Percentiles rank a stretch among this genome's conserved stretches.
phyloP scores from a whole-genome alignment of 2,329 filamentous ascomycete genomes.

The Fusarium nanum region DNA sequence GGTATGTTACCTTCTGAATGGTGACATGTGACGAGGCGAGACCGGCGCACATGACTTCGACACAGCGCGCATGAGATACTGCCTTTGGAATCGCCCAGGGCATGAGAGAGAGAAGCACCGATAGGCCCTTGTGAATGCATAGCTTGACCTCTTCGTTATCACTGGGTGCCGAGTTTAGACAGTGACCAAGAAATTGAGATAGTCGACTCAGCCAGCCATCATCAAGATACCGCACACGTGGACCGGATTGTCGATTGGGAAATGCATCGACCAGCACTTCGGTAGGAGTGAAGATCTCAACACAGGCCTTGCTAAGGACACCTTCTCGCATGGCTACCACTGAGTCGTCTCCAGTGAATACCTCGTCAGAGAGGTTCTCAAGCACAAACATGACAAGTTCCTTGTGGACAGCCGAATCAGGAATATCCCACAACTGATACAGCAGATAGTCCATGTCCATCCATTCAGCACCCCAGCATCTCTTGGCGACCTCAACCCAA shows the following conservation, averaged over 20 bases:
- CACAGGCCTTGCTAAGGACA: conserved; percentile 86
- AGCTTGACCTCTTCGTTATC: conserved; percentile 74
- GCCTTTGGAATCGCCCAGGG: conserved; percentile 90
- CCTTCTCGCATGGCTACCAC: conserved; percentile 85
- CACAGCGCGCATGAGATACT: conserved; percentile 76
- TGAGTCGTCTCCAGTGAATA: conserved; percentile 91
- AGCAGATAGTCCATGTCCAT: conserved; percentile 91
- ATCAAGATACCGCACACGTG: conserved; percentile 78
- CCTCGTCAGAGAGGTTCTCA: conserved; percentile 92
- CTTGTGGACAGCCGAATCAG: conserved; percentile 73
- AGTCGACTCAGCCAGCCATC: conserved; percentile 91
- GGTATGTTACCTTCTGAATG: conserved; percentile 73
- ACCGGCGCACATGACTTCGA: conserved; percentile 76
- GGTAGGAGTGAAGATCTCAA: conserved; percentile 91
- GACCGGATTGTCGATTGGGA: conserved; percentile 74
- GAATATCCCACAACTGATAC: conserved; percentile 82
- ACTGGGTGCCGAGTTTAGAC: conserved; percentile 73
- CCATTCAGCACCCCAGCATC: conserved; percentile 93
- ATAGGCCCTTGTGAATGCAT: conserved; percentile 81
- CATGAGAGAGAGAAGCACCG: conserved; percentile 81
- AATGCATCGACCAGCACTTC: conserved; percentile 80
- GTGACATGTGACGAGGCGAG: conserved; percentile 77
- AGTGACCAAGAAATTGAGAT: conserved; percentile 78
- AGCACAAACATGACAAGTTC: conserved; percentile 89
- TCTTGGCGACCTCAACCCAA: conserved; percentile 95